Evolutionary conservation across 75 land plant species (phyloP).

Genomic region (Sequoia sempervirens): DNA sequence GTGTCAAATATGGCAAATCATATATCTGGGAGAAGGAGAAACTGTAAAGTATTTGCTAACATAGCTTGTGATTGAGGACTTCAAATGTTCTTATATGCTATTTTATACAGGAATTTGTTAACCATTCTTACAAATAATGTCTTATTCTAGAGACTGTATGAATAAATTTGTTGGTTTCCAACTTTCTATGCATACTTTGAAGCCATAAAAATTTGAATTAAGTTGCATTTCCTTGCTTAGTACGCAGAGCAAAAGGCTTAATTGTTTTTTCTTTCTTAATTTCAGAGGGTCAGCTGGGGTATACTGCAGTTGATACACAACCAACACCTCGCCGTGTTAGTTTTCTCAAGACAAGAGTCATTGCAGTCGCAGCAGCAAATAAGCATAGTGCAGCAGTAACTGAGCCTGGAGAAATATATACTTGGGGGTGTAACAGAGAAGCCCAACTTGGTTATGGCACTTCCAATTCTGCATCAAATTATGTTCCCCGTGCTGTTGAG

Average conservation of each 20-base stretch:
- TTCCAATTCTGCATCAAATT: slow-evolving; percentile 98
- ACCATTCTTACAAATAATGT: neutral
- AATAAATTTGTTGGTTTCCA: neutral
- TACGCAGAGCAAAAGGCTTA: neutral
- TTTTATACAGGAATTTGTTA: neutral
- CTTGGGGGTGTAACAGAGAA: slow-evolving; percentile 96
- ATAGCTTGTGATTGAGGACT: neutral
- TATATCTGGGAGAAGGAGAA: neutral
- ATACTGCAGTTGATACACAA: slow-evolving; percentile 96
- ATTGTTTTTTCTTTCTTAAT: neutral
- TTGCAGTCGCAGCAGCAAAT: slow-evolving; percentile 94
- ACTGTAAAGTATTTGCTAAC: neutral
- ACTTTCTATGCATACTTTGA: neutral
- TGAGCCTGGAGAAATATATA: slow-evolving; percentile 88
- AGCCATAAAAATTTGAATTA: neutral
- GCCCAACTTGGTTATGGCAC: slow-evolving; percentile 99
- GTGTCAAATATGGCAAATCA: neutral
- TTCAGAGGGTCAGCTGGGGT: slow-evolving; percentile 98
- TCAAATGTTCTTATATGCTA: neutral
- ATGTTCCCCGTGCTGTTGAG: slow-evolving; percentile 79
- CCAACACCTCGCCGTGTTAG: slow-evolving; percentile 89
- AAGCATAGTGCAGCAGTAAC: slow-evolving; percentile 93
- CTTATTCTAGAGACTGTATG: neutral
- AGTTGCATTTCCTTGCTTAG: neutral
- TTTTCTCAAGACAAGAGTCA: slow-evolving; percentile 59